These are phyloP conservation scores for Aureobasidium sp. DNA, from an alignment of 2,329 filamentous ascomycete genomes.

Conservation along the genomic window DNA sequence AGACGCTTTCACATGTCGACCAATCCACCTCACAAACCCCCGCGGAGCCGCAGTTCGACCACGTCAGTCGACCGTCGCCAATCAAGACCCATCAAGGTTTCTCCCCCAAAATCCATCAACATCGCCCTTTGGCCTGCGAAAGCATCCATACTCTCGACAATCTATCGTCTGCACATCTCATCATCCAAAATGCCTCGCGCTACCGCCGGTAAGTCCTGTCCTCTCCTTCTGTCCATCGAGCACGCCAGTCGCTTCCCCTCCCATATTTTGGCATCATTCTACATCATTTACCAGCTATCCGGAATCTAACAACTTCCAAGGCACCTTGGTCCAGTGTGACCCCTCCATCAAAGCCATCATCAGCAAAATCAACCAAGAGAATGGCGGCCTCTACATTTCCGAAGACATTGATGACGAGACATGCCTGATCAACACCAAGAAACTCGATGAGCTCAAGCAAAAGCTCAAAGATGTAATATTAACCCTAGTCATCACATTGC, in stretches of 20 bases:
- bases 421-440: constrained; percentile 65
- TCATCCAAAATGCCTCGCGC: constrained; percentile 20
- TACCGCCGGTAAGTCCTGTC: constrained; percentile 16
- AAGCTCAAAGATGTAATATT: constrained; percentile 55
- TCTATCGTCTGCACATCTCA: not conserved
- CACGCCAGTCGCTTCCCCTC: not conserved
- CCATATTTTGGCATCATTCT: no score
- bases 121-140: not conserved
- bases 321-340: constrained; percentile 71
- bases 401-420: constrained; percentile 72
- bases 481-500: not conserved
- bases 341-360: constrained; percentile 84
- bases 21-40: not conserved
- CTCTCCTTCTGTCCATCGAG: not conserved
- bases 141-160: not conserved
- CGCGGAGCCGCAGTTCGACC: not conserved
- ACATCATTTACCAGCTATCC: not conserved
- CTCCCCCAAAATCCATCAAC: not conserved
- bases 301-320: constrained; percentile 25
- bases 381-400: constrained; percentile 64
- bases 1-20: not conserved
- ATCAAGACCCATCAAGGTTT: not conserved
- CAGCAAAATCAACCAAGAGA: constrained; percentile 60
- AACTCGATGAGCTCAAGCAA: constrained; percentile 57
- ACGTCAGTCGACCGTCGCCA: not conserved